A percentile compares a stretch with the other conserved stretches of the same genome.
phyloP scores from a whole-genome alignment of 225 moss, liverwort and hornwort genomes.

The Thuidium tamariscinum region DNA sequence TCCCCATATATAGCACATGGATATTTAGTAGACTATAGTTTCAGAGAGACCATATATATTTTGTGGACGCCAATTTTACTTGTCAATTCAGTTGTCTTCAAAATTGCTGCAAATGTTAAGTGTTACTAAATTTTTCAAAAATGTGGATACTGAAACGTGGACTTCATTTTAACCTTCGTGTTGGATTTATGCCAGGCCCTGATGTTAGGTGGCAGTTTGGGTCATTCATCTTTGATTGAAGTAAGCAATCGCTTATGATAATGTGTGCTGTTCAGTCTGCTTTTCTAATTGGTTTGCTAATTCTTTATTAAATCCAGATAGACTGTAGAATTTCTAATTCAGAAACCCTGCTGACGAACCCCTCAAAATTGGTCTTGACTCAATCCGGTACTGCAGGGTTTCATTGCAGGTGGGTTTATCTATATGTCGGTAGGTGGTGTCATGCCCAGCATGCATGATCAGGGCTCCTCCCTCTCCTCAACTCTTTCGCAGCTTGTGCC shows the following conservation, averaged over 20 bases:
- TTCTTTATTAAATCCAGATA: not conserved
- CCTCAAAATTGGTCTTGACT: not conserved
- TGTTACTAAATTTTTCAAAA: not conserved
- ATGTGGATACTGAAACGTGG: not conserved
- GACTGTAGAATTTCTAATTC: not conserved
- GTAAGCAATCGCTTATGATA: conserved; percentile 10
- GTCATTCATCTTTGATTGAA: conserved; percentile 71
- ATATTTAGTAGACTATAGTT: not conserved
- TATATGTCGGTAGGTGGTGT: conserved; percentile 85
- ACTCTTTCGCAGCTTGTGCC: conserved; percentile 52
- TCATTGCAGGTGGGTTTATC: conserved; percentile 91
- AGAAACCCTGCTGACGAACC: not conserved
- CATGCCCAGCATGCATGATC: conserved; percentile 87
- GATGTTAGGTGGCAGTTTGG: conserved; percentile 44
- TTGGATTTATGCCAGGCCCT: conserved; percentile 39
- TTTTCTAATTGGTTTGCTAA: not conserved
- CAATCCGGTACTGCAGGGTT: conserved; percentile 42
- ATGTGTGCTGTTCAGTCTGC: not conserved
- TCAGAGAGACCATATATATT: not conserved
- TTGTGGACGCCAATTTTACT: not conserved
- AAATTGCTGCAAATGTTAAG: not conserved
- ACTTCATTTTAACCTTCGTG: not conserved
- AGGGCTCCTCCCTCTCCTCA: conserved; percentile 54
- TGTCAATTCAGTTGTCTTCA: not conserved
- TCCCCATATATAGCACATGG: not conserved